phyloP scores from a whole-genome alignment of 2,329 filamentous ascomycete species.

The Cladosporium phlei region DNA sequence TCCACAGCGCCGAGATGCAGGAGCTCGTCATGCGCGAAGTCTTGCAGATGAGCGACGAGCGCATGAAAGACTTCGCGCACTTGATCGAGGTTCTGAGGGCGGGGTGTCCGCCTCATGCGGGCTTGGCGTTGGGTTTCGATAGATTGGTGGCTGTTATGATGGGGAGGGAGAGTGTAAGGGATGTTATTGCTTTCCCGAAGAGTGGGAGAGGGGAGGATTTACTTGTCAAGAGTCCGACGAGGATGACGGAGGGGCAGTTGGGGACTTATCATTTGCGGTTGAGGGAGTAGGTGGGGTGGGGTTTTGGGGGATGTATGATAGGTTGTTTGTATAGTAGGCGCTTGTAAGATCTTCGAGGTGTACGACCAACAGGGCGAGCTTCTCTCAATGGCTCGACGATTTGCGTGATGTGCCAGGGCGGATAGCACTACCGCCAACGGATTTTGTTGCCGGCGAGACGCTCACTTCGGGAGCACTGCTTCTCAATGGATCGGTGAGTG shows the following conservation, averaged over 20 bases:
- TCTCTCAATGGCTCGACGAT: too few relatives aligned
- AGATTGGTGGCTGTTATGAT: constrained; percentile 75
- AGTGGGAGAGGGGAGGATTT: constrained; percentile 82
- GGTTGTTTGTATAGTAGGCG: too few relatives aligned
- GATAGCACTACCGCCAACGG: too few relatives aligned
- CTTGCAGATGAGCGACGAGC: constrained; percentile 67
- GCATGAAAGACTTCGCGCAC: constrained; percentile 78
- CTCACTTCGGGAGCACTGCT: too few relatives aligned
- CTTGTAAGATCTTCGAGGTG: too few relatives aligned
- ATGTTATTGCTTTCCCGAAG: constrained; percentile 97
- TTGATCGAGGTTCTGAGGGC: constrained; percentile 74
- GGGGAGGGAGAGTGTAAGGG: constrained; percentile 70
- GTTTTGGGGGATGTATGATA: not conserved
- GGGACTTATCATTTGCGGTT: constrained; percentile 54
- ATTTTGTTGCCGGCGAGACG: too few relatives aligned
- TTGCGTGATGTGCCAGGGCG: too few relatives aligned
- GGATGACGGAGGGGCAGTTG: constrained; percentile 57
- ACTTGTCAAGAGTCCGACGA: constrained; percentile 72
- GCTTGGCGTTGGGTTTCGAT: constrained; percentile 89
- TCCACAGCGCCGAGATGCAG: constrained; percentile 78
- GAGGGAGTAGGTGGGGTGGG: constrained; percentile 2
- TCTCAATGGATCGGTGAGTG: too few relatives aligned
- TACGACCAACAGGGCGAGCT: too few relatives aligned
- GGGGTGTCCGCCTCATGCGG: constrained; percentile 91
- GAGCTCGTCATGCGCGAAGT: constrained; percentile 80